Conservation (phyloP, 768 basidiomycete genomes). For the Rhizopogon vesiculosus region DNA sequence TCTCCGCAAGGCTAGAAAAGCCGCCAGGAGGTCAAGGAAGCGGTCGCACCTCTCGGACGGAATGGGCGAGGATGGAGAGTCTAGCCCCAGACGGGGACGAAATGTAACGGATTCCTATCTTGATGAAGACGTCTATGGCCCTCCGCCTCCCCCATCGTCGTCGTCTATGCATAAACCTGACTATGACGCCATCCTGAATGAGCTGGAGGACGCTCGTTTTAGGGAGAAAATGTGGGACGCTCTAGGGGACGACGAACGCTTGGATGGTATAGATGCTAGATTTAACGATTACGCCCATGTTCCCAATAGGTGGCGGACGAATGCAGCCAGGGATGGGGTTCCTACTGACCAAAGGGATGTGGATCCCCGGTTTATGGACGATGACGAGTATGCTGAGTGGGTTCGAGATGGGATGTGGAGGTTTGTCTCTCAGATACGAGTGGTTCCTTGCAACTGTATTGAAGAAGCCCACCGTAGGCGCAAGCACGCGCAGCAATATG, state of each 20-base stretch:
- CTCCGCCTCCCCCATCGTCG: conserved; percentile 19
- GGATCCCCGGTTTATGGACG: conserved; percentile 58
- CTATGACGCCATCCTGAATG: conserved; percentile 44
- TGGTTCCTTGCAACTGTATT: conserved; percentile 4
- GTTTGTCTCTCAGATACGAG: conserved; percentile 30
- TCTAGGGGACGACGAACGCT: conserved; percentile 65
- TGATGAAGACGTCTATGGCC: conserved; percentile 18
- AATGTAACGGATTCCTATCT: neutral
- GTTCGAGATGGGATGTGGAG: conserved; percentile 83
- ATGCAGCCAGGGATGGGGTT: conserved; percentile 18
- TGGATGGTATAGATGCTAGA: conserved; percentile 57
- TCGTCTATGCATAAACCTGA: conserved; percentile 30
- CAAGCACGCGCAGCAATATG: conserved; percentile 63
- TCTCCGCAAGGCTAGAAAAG: conserved; percentile 39
- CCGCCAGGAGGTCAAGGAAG: conserved; percentile 45
- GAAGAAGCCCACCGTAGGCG: conserved; percentile 36
- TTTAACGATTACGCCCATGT: conserved; percentile 70
- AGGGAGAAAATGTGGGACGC: conserved; percentile 71
- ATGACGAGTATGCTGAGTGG: conserved; percentile 88
- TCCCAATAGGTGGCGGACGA: conserved; percentile 60
- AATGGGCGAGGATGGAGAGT: conserved; percentile 1
- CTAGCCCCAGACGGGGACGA: conserved; percentile 9
- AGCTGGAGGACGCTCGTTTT: conserved; percentile 63
- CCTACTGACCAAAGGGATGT: conserved; percentile 34
- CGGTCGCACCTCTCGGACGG: conserved; percentile 14